Percentiles rank a stretch among this genome's conserved stretches.
These are phyloP conservation scores for Phytopythium cucurbitacearum DNA, from an alignment of 352 stramenopile genomes.

Conservation along the genomic window DNA sequence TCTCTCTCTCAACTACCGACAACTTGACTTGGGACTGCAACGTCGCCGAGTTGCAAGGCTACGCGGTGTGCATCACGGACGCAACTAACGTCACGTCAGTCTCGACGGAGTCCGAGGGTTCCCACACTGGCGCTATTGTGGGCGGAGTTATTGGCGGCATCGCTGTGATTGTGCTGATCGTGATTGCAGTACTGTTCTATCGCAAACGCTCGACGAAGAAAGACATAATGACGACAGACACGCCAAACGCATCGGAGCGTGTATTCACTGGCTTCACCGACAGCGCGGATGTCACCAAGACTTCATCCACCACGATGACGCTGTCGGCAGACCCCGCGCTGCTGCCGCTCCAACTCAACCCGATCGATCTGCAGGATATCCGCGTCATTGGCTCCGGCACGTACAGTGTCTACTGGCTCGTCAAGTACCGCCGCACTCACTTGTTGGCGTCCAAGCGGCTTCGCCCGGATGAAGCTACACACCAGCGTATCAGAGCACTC, in stretches of 20 bases:
- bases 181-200: conserved; percentile 21
- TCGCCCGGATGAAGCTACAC: conserved; percentile 27
- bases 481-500: conserved; percentile 36
- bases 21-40: conserved; percentile 10
- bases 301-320: conserved; percentile 10
- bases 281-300: conserved; percentile 3
- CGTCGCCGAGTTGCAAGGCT: conserved; percentile 5
- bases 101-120: conserved; percentile 5
- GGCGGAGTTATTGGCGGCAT: conserved; percentile 43
- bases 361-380: conserved; percentile 40
- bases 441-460: conserved; percentile 46
- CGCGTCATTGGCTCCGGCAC: conserved; percentile 28
- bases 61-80: conserved; percentile 18
- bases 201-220: conserved; percentile 14
- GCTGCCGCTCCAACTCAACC: conserved; percentile 37
- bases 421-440: conserved; percentile 28
- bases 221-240: conserved; percentile 12
- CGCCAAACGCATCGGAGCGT: conserved; percentile 7
- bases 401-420: conserved; percentile 34
- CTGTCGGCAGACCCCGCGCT: conserved; percentile 44
- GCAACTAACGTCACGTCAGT: conserved; percentile 5
- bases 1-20: conserved; percentile 9
- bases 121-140: conserved; percentile 29
- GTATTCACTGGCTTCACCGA: conserved; percentile 12
- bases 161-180: conserved; percentile 15